Evolutionary conservation across 2,329 filamentous ascomycete species (phyloP), one percentile per base, ranked within the genome.

Genomic region (Penicillium vulpinum): DNA sequence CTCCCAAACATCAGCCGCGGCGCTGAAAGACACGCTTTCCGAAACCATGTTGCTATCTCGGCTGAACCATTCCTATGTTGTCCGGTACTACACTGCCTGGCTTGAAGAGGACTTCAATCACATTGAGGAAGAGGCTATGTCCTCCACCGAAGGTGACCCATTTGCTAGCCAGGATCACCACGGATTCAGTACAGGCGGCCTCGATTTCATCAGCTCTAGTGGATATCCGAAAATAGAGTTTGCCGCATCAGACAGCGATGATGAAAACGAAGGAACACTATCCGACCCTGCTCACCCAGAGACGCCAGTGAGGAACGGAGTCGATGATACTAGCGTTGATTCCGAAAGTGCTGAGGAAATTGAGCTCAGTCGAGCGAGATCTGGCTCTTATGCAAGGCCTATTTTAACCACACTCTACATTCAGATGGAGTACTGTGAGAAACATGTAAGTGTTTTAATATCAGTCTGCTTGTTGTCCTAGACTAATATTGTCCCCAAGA

Each of bases 381-480:
- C 80, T 18, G 77, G 77, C 51, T 81, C 80, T 15, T 74, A 76
- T 53, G 77, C 78, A 21, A 79, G 83, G 54, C 80, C 84, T 4
- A 83, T 84, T 58, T 85, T 84, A 51, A 92, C 89, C 0, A 88
- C 92, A 7, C 81, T 99, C 40, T 99, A 97, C 72, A 97, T 99
- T 54, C 94, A 96, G 59, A 99, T 99, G 94, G 94, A 99, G 71
- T 96, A 97, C 65, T 99, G 94, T 69, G 93, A 97, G 72, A 94
- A 93, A 70, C 85, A 90, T 63, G 86, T 88, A 77, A 73, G 83
- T 76, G 22, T 51, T 39, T 9, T 21, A 24, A 38, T 22, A n/a
- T 22, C 52, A 4, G n/a, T 15, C 2, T 11, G 21, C n/a, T 28
- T 22, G 16, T 6, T 21, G 4, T 18, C n/a, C 22, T 31, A 22